Evolutionary conservation across 2,329 filamentous ascomycete genomes (phyloP).

Genomic region (Trichoderma sp.): DNA sequence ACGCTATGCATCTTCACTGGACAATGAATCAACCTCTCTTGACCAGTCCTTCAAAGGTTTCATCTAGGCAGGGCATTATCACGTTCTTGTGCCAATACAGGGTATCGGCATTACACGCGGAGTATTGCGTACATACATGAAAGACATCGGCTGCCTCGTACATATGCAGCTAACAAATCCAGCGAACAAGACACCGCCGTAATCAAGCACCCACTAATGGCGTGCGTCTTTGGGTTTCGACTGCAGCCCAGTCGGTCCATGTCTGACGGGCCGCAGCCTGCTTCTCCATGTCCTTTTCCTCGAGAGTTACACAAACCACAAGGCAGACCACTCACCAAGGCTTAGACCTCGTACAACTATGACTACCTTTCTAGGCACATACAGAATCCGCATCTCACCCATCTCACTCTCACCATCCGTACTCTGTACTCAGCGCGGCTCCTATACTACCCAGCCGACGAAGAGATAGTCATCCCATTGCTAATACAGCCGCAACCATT

Average conservation of each 20-base stretch:
- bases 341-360: not conserved
- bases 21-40: no score
- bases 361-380: not conserved
- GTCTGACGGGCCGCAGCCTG: slow-evolving; percentile 13
- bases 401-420: not conserved
- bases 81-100: not conserved
- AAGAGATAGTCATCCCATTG: not conserved
- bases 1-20: no score
- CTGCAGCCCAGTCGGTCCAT: slow-evolving; percentile 10
- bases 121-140: not conserved
- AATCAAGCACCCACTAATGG: slow-evolving; percentile 11
- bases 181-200: not conserved
- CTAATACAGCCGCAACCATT: not conserved
- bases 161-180: slow-evolving; percentile 17
- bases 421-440: not conserved
- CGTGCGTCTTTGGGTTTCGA: not conserved
- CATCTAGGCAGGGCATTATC: no score
- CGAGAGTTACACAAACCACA: not conserved
- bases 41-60: no score
- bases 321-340: not conserved
- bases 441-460: not conserved
- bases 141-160: not conserved
- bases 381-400: not conserved
- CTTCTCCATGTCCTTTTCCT: not conserved
- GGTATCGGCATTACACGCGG: not conserved